A percentile compares a stretch with the other conserved stretches of the same genome.
Evolutionary conservation across 805 yeast species (phyloP).

Genomic region (Candida coquimbonensis): DNA sequence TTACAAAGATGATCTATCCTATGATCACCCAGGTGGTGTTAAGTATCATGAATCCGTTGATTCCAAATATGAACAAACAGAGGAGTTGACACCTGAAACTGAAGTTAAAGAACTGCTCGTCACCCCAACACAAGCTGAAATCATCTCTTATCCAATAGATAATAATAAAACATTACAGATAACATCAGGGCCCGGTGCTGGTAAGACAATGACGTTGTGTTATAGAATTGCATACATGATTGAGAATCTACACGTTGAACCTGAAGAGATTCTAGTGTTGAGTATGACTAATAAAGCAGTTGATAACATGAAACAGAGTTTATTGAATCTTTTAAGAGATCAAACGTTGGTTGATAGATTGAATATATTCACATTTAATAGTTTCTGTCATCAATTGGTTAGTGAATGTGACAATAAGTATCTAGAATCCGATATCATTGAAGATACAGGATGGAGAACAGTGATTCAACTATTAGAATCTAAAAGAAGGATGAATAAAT

Average conservation of each 20-base stretch:
- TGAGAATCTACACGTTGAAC: slow-evolving; percentile 28
- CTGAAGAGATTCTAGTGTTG: slow-evolving; percentile 51
- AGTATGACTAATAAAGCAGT: slow-evolving; percentile 70
- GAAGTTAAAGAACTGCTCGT: slow-evolving; percentile 18
- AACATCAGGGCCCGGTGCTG: slow-evolving; percentile 70
- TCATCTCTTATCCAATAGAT: slow-evolving; percentile 35
- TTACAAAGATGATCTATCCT: too few species aligned
- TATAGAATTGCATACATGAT: slow-evolving; percentile 45
- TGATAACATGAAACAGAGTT: slow-evolving; percentile 32
- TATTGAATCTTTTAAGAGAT: slow-evolving; percentile 26
- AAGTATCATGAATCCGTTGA: too few species aligned
- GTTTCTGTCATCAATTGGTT: slow-evolving; percentile 46
- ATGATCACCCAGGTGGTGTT: too few species aligned
- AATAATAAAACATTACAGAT: slow-evolving; percentile 40
- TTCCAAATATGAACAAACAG: background rate
- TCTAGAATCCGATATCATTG: slow-evolving; percentile 35
- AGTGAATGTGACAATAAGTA: slow-evolving; percentile 25
- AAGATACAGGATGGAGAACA: slow-evolving; percentile 48
- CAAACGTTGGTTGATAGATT: slow-evolving; percentile 28
- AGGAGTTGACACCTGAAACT: background rate
- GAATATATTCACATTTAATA: slow-evolving; percentile 54
- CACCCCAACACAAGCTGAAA: slow-evolving; percentile 40
- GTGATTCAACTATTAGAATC: slow-evolving; percentile 29
- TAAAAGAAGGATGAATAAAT: slow-evolving; percentile 8
- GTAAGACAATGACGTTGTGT: slow-evolving; percentile 58